A percentile compares a stretch with the other conserved stretches of the same genome.
phyloP scores from a whole-genome alignment of 2,329 filamentous ascomycete genomes.

The Cadophora luteo-olivacea region DNA sequence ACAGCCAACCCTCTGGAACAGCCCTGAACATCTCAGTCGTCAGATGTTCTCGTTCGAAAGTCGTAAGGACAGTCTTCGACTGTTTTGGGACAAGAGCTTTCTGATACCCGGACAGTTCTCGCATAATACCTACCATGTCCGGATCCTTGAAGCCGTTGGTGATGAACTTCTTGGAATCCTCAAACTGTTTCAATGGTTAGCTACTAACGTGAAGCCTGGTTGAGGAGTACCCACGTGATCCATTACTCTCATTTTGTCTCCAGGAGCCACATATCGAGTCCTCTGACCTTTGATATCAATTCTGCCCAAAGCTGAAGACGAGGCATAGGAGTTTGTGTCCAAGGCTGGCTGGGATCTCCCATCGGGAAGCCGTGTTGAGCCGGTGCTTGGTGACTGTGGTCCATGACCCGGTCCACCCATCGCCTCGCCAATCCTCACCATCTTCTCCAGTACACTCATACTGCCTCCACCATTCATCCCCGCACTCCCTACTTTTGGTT shows the following conservation, averaged over 20 bases:
- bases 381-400: neutral
- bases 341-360: neutral
- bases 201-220: neutral
- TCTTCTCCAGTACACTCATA: slow-evolving; percentile 11
- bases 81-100: slow-evolving; percentile 23
- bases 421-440: neutral
- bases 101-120: slow-evolving; percentile 31
- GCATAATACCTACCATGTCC: slow-evolving; percentile 21
- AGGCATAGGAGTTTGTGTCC: neutral
- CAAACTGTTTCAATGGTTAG: slow-evolving; percentile 29
- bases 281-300: slow-evolving; percentile 26
- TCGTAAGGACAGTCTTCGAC: neutral
- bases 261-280: slow-evolving; percentile 27
- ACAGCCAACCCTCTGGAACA: slow-evolving; percentile 22
- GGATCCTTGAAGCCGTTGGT: slow-evolving; percentile 27
- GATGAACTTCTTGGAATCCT: slow-evolving; percentile 29
- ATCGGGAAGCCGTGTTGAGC: neutral
- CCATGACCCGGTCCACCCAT: neutral
- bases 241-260: slow-evolving; percentile 32
- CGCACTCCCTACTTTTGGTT: slow-evolving; percentile 1
- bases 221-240: slow-evolving; percentile 26
- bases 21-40: slow-evolving; percentile 30
- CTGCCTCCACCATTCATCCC: neutral
- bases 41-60: slow-evolving; percentile 22
- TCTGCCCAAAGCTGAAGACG: slow-evolving; percentile 19